phyloP scores from a whole-genome alignment of 805 yeast species.

The Candida corydali region DNA sequence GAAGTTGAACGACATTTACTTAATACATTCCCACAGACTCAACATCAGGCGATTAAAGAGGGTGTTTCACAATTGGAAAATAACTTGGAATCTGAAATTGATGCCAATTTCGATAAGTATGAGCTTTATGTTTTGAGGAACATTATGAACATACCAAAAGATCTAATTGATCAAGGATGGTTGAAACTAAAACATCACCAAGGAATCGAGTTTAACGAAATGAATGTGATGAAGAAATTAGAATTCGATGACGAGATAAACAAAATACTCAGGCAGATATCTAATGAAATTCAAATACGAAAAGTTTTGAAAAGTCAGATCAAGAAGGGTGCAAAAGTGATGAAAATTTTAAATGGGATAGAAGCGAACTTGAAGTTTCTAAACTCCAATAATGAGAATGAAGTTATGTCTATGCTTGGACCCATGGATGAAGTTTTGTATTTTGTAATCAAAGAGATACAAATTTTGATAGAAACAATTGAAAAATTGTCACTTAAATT shows the following conservation, averaged over 20 bases:
- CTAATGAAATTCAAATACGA: slow-evolving; percentile 41
- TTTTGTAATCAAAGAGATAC: slow-evolving; percentile 42
- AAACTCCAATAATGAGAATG: slow-evolving; percentile 8
- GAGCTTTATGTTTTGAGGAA: slow-evolving; percentile 80
- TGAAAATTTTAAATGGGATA: slow-evolving; percentile 27
- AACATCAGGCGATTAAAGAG: neutral
- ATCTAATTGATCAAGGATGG: slow-evolving; percentile 61
- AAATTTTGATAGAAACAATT: slow-evolving; percentile 29
- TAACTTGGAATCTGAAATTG: slow-evolving; percentile 68
- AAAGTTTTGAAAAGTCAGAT: slow-evolving; percentile 37
- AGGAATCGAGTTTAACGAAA: slow-evolving; percentile 31
- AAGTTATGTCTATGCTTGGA: slow-evolving; percentile 29
- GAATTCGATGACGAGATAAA: slow-evolving; percentile 26
- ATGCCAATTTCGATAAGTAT: slow-evolving; percentile 78
- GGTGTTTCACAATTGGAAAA: slow-evolving; percentile 56
- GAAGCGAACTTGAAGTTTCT: slow-evolving; percentile 25
- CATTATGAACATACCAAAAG: slow-evolving; percentile 65
- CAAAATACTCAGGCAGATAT: slow-evolving; percentile 33
- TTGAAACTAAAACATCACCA: slow-evolving; percentile 67
- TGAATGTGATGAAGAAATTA: slow-evolving; percentile 5
- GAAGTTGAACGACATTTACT: slow-evolving; percentile 69
- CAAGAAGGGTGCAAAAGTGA: slow-evolving; percentile 33
- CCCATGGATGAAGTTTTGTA: slow-evolving; percentile 47
- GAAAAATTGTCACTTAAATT: slow-evolving; percentile 23
- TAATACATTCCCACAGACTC: slow-evolving; percentile 7